These are phyloP conservation scores for Cenchrus fungigraminus DNA, from an alignment of 176 grass and related monocot species.

Conservation along the genomic window DNA sequence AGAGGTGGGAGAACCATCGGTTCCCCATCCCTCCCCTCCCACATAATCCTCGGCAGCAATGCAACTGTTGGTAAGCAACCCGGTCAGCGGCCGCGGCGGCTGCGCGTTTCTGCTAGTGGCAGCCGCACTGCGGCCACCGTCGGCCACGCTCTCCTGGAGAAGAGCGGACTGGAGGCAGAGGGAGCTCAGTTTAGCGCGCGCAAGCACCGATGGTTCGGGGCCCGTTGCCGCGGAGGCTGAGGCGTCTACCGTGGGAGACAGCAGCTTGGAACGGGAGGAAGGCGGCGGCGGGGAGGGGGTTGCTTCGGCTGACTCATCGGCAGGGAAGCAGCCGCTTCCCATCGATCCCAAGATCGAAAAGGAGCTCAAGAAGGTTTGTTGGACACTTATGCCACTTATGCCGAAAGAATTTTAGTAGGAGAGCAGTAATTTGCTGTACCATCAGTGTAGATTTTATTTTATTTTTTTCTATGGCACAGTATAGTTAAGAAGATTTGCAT, in stretches of 20 bases:
- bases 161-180: neutral
- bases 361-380: slow-evolving; percentile 85
- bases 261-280: slow-evolving; percentile 27
- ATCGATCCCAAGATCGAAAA: slow-evolving; percentile 72
- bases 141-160: slow-evolving; percentile 13
- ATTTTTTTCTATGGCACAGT: neutral
- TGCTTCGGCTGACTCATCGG: neutral
- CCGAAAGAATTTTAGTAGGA: neutral
- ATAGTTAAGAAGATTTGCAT: neutral
- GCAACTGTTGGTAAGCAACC: neutral
- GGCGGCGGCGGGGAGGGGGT: slow-evolving; percentile 8
- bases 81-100: slow-evolving; percentile 19
- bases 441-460: neutral
- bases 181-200: slow-evolving; percentile 5
- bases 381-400: neutral
- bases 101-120: slow-evolving; percentile 34
- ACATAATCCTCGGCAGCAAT: slow-evolving; percentile 33
- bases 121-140: slow-evolving; percentile 30
- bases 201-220: slow-evolving; percentile 33
- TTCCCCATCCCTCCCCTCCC: slow-evolving; percentile 41
- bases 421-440: neutral
- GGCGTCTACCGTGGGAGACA: slow-evolving; percentile 39
- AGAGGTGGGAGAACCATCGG: slow-evolving; percentile 48
- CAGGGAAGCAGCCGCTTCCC: slow-evolving; percentile 24
- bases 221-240: slow-evolving; percentile 47